Evolutionary conservation across 495 filamentous ascomycete species (phyloP), one percentile per base, ranked within the genome.

Genomic region (Trichoderma orchidacearum): DNA sequence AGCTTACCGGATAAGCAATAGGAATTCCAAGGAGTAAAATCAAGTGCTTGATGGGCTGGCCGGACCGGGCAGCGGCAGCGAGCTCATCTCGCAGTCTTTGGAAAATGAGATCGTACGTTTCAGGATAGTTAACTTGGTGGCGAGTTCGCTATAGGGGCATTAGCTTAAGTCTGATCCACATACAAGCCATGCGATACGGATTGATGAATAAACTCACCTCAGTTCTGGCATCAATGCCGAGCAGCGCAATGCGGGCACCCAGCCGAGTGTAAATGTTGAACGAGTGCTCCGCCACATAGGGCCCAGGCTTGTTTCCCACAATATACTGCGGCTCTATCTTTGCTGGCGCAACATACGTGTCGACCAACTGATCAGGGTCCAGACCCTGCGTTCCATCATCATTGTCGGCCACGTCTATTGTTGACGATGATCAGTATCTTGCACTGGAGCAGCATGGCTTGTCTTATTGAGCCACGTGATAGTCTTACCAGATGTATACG

Each of bases 1-100:
- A 18, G 61, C 72, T 63, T 68, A 80, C 76, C 5, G 92, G 92
- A 65, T 96, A 97, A 5, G 91, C 90, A 60, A 97, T 95, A 2
- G 92, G 92, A 28, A 97, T 89, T 54, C 92, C 92, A 48, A 97
- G 73, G 3, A 97, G 76, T 4, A 97, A 74, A 36, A 97, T 78
- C 38, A 97, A 70, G 61, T 97, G 92, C 68, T 84, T 86, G 64
- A 90, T 85, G 62, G 65, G 83, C 66, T 61, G 78, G 64, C 62
- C 70, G 0, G 72, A 62, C 41, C 54, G 58, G n/a, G 78, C 78
- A 5, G 79, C 80, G 28, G 66, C 61, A 1, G 68, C 66, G 21
- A 96, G 74, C 61, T 95, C 87, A 27, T 72, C 61, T 52, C 76
- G 70, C 31, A 94, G 63, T 0, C 88, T 84, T 13, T 73, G 61